Evolutionary conservation across 495 filamentous ascomycete species (phyloP), one percentile per base, ranked within the genome.

Genomic region (Penicillium tannophilum): DNA sequence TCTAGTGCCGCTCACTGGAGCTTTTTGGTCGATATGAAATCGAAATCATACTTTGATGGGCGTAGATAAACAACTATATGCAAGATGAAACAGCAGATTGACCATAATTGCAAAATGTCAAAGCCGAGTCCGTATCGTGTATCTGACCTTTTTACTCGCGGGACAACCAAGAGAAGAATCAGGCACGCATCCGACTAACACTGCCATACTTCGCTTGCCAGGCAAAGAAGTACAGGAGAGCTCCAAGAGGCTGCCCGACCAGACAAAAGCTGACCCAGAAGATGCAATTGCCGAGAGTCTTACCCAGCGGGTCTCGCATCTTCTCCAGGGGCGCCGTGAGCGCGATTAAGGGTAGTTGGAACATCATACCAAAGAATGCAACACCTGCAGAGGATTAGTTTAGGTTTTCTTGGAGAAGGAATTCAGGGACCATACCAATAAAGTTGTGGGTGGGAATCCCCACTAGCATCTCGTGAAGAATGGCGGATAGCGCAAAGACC

Each of bases 171-270:
- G 10, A 31, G 4, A 30, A 14, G 24, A 26, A 31, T 68, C 24
- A 64, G 28, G 54, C 26, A 3, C 48, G 17, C 55, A 69, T 68
- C 36, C 73, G 74, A 58, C 81, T 85, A 24, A 85, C 83, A 64
- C 86, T 92, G 19, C 94, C 94, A 69, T 96, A 96, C 75, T 98
- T 98, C 19, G 91, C 92, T 72, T 97, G 93, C 94, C 94, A 98
- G 14, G 92, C 94, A 69, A 96, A 97, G 72, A 96, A 98, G 71
- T 98, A 98, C 60, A 94, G 69, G 35, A 98, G 70, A 2, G 90
- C 92, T 0, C 90, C 93, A 39, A 97, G 77, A 11, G 94, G 94
- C 80, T 98, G 94, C 0, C 94, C 94, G 0, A 98, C 86, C 16
- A 98, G 80, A 59, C 91, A 96, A 68, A 98, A 98, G 28, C 87